Conservation (phyloP, 2,329 filamentous ascomycete genomes). For the Cryphonectria carpinicola region DNA sequence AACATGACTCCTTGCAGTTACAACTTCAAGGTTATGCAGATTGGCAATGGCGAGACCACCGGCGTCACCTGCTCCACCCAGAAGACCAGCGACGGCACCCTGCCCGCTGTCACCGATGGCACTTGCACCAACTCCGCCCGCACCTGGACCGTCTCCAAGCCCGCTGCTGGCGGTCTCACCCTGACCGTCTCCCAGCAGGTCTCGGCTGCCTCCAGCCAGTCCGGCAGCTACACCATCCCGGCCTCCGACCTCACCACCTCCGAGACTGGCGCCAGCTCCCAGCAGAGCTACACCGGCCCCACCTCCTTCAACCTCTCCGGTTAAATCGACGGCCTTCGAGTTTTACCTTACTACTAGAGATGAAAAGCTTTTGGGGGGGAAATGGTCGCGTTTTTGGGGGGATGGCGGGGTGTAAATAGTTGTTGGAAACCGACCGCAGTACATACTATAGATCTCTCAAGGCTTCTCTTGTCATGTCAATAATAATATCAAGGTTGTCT, state of each 20-base stretch:
- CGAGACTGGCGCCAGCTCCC: slow-evolving; percentile 24
- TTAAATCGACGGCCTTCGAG: not conserved
- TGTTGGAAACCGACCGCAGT: not conserved
- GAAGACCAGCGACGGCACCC: slow-evolving; percentile 28
- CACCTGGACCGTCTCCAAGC: slow-evolving; percentile 35
- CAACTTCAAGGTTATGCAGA: slow-evolving; percentile 17
- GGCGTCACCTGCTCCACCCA: slow-evolving; percentile 13
- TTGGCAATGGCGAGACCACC: slow-evolving; percentile 15
- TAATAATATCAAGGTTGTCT: not conserved
- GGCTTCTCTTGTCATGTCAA: not conserved
- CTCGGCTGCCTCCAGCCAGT: slow-evolving; percentile 33
- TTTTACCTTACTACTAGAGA: not conserved
- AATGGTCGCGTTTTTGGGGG: no score
- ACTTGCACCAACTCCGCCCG: slow-evolving; percentile 37
- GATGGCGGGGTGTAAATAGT: not conserved
- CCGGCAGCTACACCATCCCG: slow-evolving; percentile 36
- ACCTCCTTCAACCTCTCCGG: slow-evolving; percentile 29
- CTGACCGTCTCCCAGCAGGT: slow-evolving; percentile 37
- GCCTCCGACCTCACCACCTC: slow-evolving; percentile 32
- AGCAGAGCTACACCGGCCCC: slow-evolving; percentile 39
- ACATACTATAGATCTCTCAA: not conserved
- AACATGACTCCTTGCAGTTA: slow-evolving; percentile 14
- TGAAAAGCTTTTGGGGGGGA: no score
- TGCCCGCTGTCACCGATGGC: slow-evolving; percentile 38
- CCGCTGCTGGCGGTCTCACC: slow-evolving; percentile 32